Evolutionary conservation across 2,329 filamentous ascomycete genomes (phyloP), one percentile per base, ranked within the genome.

Genomic region (Diaporthe eres): DNA sequence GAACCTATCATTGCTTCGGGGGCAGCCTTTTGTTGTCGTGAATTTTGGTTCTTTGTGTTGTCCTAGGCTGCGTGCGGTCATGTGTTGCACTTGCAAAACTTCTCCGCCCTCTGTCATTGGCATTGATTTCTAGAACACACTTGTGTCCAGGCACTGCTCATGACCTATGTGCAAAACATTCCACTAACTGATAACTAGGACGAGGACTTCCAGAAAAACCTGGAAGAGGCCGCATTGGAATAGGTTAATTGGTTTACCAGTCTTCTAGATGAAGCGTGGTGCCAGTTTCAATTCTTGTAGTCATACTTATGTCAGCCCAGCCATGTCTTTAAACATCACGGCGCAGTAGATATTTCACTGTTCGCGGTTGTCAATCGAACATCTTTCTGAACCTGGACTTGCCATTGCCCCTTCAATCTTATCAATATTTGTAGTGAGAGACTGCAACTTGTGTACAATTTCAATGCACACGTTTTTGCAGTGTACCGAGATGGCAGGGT

Each of bases 191-290:
- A 8, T 10, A 22, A 19, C 8, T 28, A 68, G 63, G 63, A 74
- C 25, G 61, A 42, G 12, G 58, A 25, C 42, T 74, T 74, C 12
- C 51, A 67, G 31, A 37, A 57, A 3, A 74, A 74, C n/a, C 37
- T 74, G 39, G 37, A 6, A 22, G 28, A 74, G 61, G 72, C 60
- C 4, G 72, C 39, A 13, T 47, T 74, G 76, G 76, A 57, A 19
- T 61, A 61, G 47, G n/a, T 12, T 22, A 19, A 67, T 25, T 39
- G 47, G 47, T 34, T 22, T 25, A 28, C 13, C 15, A n/a, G 19
- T 22, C 34, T 68, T 53, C 31, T 53, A 3, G 65, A 68, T 25
- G 65, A 9, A 53, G 31, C 12, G 4, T 8, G 22, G 7, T 53
- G 65, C n/a, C 47, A 28, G 6, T 17, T 53, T 68, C 47, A n/a